Conservation (phyloP, 2,329 filamentous ascomycete species). For the Microsporum ferrugineum region DNA sequence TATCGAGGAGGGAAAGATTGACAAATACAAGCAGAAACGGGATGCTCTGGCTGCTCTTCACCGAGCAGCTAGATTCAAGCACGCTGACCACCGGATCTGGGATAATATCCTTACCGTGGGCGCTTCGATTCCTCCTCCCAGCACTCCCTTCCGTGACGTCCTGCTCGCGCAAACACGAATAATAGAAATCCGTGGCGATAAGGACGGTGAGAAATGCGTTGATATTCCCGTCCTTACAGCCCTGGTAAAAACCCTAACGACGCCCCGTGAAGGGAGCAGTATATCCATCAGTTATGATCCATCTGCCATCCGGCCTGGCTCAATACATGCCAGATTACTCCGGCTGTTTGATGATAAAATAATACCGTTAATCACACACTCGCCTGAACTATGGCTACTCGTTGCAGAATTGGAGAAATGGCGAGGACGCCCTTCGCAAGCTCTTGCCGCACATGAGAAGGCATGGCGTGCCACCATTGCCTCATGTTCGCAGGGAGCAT, state of each 20-base stretch:
- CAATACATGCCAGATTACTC: conserved; percentile 41
- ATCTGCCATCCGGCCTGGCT: conserved; percentile 42
- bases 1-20: conserved; percentile 17
- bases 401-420: conserved; percentile 63
- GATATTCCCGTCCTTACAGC: conserved; percentile 62
- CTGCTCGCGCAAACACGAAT: conserved; percentile 63
- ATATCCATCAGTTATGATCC: conserved; percentile 9
- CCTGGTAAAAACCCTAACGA: conserved; percentile 59
- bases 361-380: conserved; percentile 71
- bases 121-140: conserved; percentile 60
- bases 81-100: conserved; percentile 88
- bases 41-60: conserved; percentile 80
- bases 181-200: conserved; percentile 56
- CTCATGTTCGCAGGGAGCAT: conserved; percentile 34
- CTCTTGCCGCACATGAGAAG: conserved; percentile 76
- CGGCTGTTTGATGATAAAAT: conserved; percentile 63
- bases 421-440: conserved; percentile 56
- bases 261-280: conserved; percentile 19
- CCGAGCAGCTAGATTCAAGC: conserved; percentile 68
- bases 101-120: conserved; percentile 88
- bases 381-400: conserved; percentile 64
- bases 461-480: conserved; percentile 63
- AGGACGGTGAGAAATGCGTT: conserved; percentile 62
- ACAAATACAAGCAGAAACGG: conserved; percentile 51
- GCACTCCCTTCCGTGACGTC: conserved; percentile 56